Evolutionary conservation across 352 stramenopile species (phyloP).

Genomic region (Phytopythium sindhum): DNA sequence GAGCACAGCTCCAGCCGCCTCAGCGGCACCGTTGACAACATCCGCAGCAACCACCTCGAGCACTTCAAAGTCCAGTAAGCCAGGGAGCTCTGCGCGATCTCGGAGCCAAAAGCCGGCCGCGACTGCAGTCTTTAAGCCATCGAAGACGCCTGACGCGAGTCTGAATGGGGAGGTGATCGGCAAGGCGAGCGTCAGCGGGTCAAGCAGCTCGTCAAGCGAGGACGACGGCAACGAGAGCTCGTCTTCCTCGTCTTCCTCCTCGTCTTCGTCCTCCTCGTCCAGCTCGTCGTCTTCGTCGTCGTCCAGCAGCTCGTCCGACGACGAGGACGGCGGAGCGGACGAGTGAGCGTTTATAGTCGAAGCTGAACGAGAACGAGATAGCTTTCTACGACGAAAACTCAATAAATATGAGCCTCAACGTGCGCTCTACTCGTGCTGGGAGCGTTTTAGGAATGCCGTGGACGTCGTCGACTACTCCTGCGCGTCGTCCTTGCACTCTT

Average conservation of each 20-base stretch:
- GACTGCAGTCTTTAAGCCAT: not conserved
- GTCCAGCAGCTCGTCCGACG: slow-evolving; percentile 48
- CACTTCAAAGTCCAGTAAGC: not conserved
- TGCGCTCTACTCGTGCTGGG: not conserved
- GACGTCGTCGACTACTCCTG: not conserved
- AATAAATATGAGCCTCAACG: not conserved
- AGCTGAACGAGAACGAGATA: not conserved
- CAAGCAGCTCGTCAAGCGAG: slow-evolving; percentile 17
- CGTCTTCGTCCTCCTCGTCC: slow-evolving; percentile 37
- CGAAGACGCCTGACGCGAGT: slow-evolving; percentile 7
- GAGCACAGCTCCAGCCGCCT: not conserved
- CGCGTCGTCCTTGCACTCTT: not conserved
- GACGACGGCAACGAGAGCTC: slow-evolving; percentile 50
- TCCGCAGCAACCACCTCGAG: not conserved
- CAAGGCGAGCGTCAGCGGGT: slow-evolving; percentile 1
- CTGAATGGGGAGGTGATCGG: not conserved
- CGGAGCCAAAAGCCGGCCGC: slow-evolving; percentile 14
- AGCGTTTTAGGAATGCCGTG: no score
- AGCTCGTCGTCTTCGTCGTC: slow-evolving; percentile 38
- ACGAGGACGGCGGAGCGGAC: slow-evolving; percentile 17
- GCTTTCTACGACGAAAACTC: not conserved
- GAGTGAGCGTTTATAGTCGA: not conserved
- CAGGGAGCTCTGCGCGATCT: slow-evolving; percentile 1
- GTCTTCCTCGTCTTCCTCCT: slow-evolving; percentile 40
- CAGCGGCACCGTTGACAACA: not conserved